Conservation (phyloP, 2,329 filamentous ascomycete species). For the Sclerotinia subarctica region DNA sequence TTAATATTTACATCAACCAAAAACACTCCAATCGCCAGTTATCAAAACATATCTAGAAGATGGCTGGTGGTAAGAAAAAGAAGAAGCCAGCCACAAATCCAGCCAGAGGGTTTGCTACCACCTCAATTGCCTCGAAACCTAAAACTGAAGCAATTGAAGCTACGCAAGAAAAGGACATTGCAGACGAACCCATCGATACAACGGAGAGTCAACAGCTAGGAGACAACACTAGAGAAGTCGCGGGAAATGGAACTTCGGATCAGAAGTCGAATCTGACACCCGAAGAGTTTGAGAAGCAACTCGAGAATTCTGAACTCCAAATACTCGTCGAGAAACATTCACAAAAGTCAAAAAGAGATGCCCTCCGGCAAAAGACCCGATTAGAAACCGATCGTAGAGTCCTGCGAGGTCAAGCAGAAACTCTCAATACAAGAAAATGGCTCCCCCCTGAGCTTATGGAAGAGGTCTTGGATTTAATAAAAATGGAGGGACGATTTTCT, state of each 20-base stretch:
- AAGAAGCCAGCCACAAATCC: conserved; percentile 89
- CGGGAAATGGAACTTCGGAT: conserved; percentile 7
- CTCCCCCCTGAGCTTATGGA: conserved; percentile 75
- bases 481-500: conserved; percentile 60
- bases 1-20: neutral
- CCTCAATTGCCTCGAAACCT: conserved; percentile 81
- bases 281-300: conserved; percentile 84
- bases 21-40: conserved; percentile 8
- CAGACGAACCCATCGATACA: conserved; percentile 25
- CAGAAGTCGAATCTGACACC: conserved; percentile 59
- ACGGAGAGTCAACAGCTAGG: conserved; percentile 18
- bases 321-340: conserved; percentile 81
- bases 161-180: conserved; percentile 26
- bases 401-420: conserved; percentile 73
- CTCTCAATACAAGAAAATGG: conserved; percentile 73
- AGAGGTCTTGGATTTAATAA: conserved; percentile 69
- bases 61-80: conserved; percentile 73
- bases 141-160: conserved; percentile 55
- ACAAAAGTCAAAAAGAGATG: conserved; percentile 74
- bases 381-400: conserved; percentile 83
- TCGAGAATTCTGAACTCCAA: conserved; percentile 89
- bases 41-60: conserved; percentile 38
- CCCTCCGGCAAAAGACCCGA: conserved; percentile 69
- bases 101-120: conserved; percentile 89
- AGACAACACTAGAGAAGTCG: conserved; percentile 18